Evolutionary conservation across 2,329 filamentous ascomycete genomes (phyloP).

Genomic region (Pseudogymnoascus sp.): DNA sequence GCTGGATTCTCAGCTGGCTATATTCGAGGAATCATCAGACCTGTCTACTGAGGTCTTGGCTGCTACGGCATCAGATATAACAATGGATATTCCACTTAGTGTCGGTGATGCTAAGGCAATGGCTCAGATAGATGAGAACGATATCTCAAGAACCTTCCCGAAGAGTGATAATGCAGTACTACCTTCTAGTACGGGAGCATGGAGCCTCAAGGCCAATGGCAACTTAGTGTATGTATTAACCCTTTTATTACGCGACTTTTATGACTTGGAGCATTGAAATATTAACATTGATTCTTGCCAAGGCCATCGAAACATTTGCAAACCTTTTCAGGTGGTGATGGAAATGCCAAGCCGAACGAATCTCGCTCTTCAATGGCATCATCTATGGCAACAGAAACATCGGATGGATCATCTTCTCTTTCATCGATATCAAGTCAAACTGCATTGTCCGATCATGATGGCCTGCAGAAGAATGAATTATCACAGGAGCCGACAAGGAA

Average conservation of each 20-base stretch:
- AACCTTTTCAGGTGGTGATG: background rate
- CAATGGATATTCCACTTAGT: background rate
- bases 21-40: conserved; percentile 25
- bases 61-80: conserved; percentile 2
- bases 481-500: conserved; percentile 23
- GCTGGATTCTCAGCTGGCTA: conserved; percentile 30
- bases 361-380: conserved; percentile 40
- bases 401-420: conserved; percentile 37
- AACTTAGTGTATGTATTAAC: background rate
- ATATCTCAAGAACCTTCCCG: background rate
- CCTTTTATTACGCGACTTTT: background rate
- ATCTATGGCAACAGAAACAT: conserved; percentile 46
- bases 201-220: background rate
- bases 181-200: background rate
- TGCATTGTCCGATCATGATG: conserved; percentile 47
- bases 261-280: background rate
- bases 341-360: conserved; percentile 25
- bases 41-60: conserved; percentile 3
- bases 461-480: conserved; percentile 25
- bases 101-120: background rate
- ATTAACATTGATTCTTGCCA: background rate
- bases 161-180: conserved; percentile 1
- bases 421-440: conserved; percentile 53
- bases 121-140: background rate
- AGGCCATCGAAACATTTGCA: conserved; percentile 10